These are phyloP conservation scores for Lactifluus piperatus DNA, from an alignment of 768 basidiomycete species.

Conservation along the genomic window DNA sequence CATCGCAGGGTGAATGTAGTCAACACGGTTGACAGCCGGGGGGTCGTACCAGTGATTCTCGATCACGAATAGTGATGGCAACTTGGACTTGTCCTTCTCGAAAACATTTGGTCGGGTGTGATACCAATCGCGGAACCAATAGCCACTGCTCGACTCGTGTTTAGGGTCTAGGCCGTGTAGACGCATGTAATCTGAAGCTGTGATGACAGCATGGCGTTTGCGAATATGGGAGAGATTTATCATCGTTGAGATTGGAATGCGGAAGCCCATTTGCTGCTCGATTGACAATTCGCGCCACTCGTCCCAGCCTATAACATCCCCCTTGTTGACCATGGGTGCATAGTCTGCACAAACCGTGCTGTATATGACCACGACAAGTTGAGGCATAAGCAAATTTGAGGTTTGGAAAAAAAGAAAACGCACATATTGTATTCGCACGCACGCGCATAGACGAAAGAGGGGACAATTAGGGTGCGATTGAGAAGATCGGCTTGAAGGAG, in stretches of 20 bases:
- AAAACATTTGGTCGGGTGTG: conserved; percentile 26
- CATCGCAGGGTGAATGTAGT: conserved; percentile 28
- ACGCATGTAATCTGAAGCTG: conserved; percentile 36
- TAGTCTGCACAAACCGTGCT: conserved; percentile 35
- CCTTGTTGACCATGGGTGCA: conserved; percentile 36
- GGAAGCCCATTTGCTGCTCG: conserved; percentile 31
- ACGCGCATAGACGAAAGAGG: conserved; percentile 39
- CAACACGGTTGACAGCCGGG: conserved; percentile 30
- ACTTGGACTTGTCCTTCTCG: conserved; percentile 17
- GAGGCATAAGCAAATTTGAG: background rate
- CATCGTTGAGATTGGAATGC: conserved; percentile 32
- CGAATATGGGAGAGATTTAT: conserved; percentile 36
- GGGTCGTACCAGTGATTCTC: conserved; percentile 37
- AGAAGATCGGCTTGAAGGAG: conserved; percentile 36
- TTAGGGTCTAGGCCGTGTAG: conserved; percentile 31
- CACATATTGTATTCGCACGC: conserved; percentile 36
- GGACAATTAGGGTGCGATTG: conserved; percentile 37
- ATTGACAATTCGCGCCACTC: conserved; percentile 35
- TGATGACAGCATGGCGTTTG: conserved; percentile 31
- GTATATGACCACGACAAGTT: background rate
- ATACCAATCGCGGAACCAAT: conserved; percentile 31
- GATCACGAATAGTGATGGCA: conserved; percentile 28
- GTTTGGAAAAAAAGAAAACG: conserved; percentile 13
- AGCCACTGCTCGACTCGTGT: conserved; percentile 31
- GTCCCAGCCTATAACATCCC: conserved; percentile 33